Percentiles rank a stretch among this genome's conserved stretches.
Evolutionary conservation across 208 protist species (phyloP).

Genomic region (Polymyxa betae): DNA sequence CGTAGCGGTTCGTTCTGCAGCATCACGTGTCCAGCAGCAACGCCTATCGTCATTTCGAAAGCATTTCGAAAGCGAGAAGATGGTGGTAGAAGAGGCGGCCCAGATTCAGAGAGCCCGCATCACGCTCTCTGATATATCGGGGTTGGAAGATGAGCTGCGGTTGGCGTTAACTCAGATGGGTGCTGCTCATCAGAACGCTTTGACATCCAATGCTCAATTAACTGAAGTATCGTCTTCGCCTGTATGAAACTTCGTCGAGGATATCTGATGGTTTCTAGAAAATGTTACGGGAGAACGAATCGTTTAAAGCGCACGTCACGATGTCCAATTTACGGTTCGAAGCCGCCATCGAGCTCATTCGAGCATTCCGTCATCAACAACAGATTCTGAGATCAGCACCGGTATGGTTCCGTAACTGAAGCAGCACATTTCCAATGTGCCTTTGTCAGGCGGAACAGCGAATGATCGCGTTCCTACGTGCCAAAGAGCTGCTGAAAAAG

Average conservation of each 20-base stretch:
- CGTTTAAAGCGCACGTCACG: background rate
- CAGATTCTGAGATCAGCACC: background rate
- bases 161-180: background rate
- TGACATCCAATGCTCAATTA: background rate
- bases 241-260: background rate
- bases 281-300: background rate
- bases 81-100: background rate
- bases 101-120: background rate
- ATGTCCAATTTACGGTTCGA: constrained; percentile 15
- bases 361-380: background rate
- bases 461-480: background rate
- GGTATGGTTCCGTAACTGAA: background rate
- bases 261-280: background rate
- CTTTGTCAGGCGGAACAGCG: background rate
- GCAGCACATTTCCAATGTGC: background rate
- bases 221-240: background rate
- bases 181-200: background rate
- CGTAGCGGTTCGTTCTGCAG: constrained; percentile 2
- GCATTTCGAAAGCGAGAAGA: background rate
- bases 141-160: constrained; percentile 22
- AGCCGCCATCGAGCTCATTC: background rate
- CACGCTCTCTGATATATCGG: background rate
- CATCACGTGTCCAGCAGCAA: background rate
- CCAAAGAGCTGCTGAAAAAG: background rate
- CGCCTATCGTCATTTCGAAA: background rate